These are phyloP conservation scores for Talaromyces islandicus DNA, from an alignment of 2,329 filamentous ascomycete genomes.

Conservation along the genomic window DNA sequence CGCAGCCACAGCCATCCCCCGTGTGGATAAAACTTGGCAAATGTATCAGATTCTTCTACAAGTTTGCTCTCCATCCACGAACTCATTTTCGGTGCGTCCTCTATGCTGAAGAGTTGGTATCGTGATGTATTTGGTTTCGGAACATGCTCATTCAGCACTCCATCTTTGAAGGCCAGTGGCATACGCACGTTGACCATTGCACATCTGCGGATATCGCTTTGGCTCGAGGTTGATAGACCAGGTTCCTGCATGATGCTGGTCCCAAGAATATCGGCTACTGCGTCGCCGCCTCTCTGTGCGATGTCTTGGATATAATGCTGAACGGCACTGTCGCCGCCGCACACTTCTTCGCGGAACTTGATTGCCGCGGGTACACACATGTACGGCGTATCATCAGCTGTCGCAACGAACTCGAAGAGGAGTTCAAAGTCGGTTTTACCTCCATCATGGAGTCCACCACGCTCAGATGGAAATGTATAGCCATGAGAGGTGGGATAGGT, in stretches of 20 bases:
- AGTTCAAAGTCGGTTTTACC: slow-evolving; percentile 56
- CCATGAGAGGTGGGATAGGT: slow-evolving; percentile 77
- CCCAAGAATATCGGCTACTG: slow-evolving; percentile 57
- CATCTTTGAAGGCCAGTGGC: slow-evolving; percentile 49
- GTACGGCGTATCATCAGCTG: slow-evolving; percentile 66
- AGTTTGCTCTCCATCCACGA: slow-evolving; percentile 55
- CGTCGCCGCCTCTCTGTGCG: slow-evolving; percentile 57
- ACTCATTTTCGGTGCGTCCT: slow-evolving; percentile 36
- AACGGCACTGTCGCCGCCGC: slow-evolving; percentile 70
- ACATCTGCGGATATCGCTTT: slow-evolving; percentile 53
- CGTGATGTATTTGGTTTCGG: slow-evolving; percentile 5
- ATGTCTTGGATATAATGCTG: slow-evolving; percentile 57
- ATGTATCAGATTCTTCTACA: slow-evolving; percentile 61
- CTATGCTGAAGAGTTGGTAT: slow-evolving; percentile 30
- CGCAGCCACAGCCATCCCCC: slow-evolving; percentile 61
- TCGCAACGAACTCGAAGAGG: slow-evolving; percentile 73
- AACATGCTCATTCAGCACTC: slow-evolving; percentile 12
- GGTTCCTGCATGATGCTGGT: slow-evolving; percentile 63
- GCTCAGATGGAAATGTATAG: slow-evolving; percentile 53
- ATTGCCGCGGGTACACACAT: slow-evolving; percentile 67
- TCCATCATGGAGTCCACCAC: slow-evolving; percentile 34
- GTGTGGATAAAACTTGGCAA: slow-evolving; percentile 60
- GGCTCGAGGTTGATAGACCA: slow-evolving; percentile 19
- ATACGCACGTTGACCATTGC: slow-evolving; percentile 68
- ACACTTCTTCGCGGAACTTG: slow-evolving; percentile 60